Base-by-base conservation (phyloP, 805 yeast species). In the Wickerhamiella nectarea region DNA sequence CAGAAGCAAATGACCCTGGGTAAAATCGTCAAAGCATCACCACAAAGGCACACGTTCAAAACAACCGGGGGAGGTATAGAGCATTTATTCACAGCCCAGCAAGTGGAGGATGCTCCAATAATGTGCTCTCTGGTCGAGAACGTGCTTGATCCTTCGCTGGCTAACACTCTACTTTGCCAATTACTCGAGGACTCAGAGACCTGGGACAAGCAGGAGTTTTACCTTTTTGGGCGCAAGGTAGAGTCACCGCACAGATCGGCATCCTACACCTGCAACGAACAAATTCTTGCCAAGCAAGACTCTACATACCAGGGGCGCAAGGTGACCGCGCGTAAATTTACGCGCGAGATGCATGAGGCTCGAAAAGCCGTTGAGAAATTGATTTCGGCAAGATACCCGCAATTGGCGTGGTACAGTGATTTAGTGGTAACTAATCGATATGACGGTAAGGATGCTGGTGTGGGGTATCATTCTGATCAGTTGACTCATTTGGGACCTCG, bases 401-500 rank as follows among this genome's bases (percentile, higher is more conserved):
- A 5, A 3, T 21, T 22, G 3, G 11, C 11, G 3, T 80, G 86
- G 86, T 51, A 51, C 2, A 73, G 74, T 12, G 70, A 71, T 44
- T 58, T 72, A 10, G 74, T 76, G 18, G 66, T 79, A 3, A 71
- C 72, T 15, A 81, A 81, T 51, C 61, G 64, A 43, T 82, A 75
- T 57, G 70, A 68, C 6, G 60, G 63, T 4, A 65, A 70, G 7
- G 59, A 64, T 4, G 71, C 71, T 47, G 65, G 74, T 47, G 67
- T 81, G 25, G 85, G 79, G 40, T 80, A 78, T 74, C 93, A 82
- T 56, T 76, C 86, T 2, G 94, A 82, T 57, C 70, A 81, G 45
- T 57, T 82, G 48, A 76, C 84, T 0, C 68, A 75, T 40, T 67
- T 80, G 18, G 94, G 93, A 0, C 87, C 91, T 0, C 72, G 76